Percentiles rank a stretch among this genome's conserved stretches.
These are phyloP conservation scores for Patellaria atrata DNA, from an alignment of 495 filamentous ascomycete species.

Conservation along the genomic window DNA sequence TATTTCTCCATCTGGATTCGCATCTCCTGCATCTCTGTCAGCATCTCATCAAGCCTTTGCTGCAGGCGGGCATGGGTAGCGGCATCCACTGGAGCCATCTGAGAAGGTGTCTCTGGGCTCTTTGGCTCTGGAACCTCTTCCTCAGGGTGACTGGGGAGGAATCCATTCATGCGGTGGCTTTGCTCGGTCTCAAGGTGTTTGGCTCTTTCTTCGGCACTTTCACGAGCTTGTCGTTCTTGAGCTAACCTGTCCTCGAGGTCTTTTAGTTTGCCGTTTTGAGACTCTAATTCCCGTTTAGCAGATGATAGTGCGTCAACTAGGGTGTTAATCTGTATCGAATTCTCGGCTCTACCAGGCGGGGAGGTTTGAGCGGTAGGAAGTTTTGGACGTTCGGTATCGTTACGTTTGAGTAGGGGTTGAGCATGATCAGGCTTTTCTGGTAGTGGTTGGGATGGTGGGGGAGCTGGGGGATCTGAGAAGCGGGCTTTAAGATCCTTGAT, in stretches of 20 bases:
- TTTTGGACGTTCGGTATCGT: slow-evolving; percentile 61
- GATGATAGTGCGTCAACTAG: slow-evolving; percentile 69
- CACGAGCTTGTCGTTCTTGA: slow-evolving; percentile 66
- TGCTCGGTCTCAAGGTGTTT: slow-evolving; percentile 46
- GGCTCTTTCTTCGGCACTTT: slow-evolving; percentile 69
- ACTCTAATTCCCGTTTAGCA: slow-evolving; percentile 70
- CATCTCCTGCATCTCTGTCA: slow-evolving; percentile 69
- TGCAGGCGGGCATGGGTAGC: slow-evolving; percentile 39
- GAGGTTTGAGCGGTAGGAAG: slow-evolving; percentile 36
- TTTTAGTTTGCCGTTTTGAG: slow-evolving; percentile 59
- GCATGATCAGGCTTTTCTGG: slow-evolving; percentile 75
- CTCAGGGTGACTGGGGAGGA: slow-evolving; percentile 8
- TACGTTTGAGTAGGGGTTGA: slow-evolving; percentile 50
- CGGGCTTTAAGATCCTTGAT: slow-evolving; percentile 44
- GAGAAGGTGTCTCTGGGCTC: slow-evolving; percentile 28
- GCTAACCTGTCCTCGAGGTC: slow-evolving; percentile 66
- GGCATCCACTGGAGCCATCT: slow-evolving; percentile 14
- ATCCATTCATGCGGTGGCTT: slow-evolving; percentile 18
- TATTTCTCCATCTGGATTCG: slow-evolving; percentile 66
- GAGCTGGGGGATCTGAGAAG: slow-evolving; percentile 81
- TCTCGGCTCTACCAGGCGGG: slow-evolving; percentile 30
- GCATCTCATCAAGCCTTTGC: slow-evolving; percentile 60
- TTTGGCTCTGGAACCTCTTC: slow-evolving; percentile 31
- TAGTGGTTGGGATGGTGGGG: slow-evolving; percentile 79
- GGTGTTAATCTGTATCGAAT: slow-evolving; percentile 56